Conservation (phyloP, 805 yeast genomes). For the Metschnikowia dekortorum region DNA sequence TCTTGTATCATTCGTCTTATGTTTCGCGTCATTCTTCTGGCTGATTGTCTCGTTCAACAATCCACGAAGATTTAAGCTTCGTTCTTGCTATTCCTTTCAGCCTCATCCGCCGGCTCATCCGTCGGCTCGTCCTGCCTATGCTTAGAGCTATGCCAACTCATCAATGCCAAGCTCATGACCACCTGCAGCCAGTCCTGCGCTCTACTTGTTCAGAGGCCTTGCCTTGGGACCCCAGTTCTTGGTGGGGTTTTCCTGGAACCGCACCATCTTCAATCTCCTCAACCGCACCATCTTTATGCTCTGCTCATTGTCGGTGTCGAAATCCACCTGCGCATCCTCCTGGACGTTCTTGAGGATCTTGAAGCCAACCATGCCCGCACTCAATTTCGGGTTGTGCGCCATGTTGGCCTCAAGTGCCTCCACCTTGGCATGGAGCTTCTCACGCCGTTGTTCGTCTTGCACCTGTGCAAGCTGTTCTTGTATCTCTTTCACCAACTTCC, state of each 20-base stretch:
- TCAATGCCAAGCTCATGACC: too few relatives aligned
- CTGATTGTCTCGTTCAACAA: too few relatives aligned
- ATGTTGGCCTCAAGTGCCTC: slow-evolving; percentile 24
- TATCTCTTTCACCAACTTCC: slow-evolving; percentile 21
- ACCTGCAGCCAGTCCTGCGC: too few relatives aligned
- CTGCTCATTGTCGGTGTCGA: slow-evolving; percentile 54
- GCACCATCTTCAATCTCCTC: slow-evolving; percentile 73
- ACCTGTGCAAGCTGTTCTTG: slow-evolving; percentile 12
- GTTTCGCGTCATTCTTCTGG: too few relatives aligned
- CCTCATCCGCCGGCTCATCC: too few relatives aligned
- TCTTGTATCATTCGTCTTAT: too few relatives aligned
- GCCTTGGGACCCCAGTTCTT: slow-evolving; percentile 98
- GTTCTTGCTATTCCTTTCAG: too few relatives aligned
- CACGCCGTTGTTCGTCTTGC: slow-evolving; percentile 13
- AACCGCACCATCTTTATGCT: slow-evolving; percentile 55
- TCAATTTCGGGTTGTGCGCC: slow-evolving; percentile 41
- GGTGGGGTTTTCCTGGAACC: slow-evolving; percentile 89
- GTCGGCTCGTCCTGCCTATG: too few relatives aligned
- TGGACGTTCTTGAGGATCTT: slow-evolving; percentile 46
- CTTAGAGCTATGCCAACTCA: too few relatives aligned
- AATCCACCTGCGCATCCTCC: slow-evolving; percentile 42
- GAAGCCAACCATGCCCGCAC: slow-evolving; percentile 45
- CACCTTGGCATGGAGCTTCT: slow-evolving; percentile 14
- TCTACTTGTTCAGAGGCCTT: slow-evolving; percentile 43
- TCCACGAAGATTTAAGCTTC: too few relatives aligned